Conservation (phyloP, 2,329 filamentous ascomycete species). For the Fusarium lateritium region DNA sequence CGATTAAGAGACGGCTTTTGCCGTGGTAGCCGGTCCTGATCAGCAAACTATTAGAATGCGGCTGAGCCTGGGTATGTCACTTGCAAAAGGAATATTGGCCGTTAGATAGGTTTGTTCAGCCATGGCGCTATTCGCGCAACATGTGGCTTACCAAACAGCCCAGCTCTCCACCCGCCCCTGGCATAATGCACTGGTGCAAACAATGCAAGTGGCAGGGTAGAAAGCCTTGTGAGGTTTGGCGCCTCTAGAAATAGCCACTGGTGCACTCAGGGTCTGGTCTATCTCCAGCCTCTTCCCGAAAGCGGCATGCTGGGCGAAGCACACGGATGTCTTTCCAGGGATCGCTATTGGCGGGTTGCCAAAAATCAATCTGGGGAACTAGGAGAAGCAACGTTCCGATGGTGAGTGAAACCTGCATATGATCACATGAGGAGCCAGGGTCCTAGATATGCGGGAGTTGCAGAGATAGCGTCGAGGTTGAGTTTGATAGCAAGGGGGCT, state of each 20-base stretch:
- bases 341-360: constrained; percentile 3
- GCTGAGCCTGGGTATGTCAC: constrained; percentile 31
- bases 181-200: not conserved
- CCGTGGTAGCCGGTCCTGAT: constrained; percentile 2
- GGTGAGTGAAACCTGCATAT: constrained; percentile 23
- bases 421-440: constrained; percentile 10
- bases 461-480: constrained; percentile 9
- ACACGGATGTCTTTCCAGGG: constrained; percentile 10
- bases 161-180: constrained; percentile 26
- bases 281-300: constrained; percentile 13
- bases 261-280: not conserved
- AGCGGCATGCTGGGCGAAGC: constrained; percentile 32
- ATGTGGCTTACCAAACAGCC: constrained; percentile 12
- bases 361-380: not conserved
- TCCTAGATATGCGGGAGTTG: constrained; percentile 7
- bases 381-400: not conserved
- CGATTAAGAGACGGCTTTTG: constrained; percentile 14
- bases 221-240: constrained; percentile 27
- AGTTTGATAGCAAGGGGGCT: not conserved
- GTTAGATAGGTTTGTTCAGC: constrained; percentile 15
- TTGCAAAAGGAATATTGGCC: constrained; percentile 18
- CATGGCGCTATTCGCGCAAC: constrained; percentile 30
- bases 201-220: constrained; percentile 4
- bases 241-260: constrained; percentile 13
- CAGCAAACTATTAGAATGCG: constrained; percentile 26